Evolutionary conservation across 2,329 filamentous ascomycete genomes (phyloP).

Genomic region (Thielaviopsis punctulata): DNA sequence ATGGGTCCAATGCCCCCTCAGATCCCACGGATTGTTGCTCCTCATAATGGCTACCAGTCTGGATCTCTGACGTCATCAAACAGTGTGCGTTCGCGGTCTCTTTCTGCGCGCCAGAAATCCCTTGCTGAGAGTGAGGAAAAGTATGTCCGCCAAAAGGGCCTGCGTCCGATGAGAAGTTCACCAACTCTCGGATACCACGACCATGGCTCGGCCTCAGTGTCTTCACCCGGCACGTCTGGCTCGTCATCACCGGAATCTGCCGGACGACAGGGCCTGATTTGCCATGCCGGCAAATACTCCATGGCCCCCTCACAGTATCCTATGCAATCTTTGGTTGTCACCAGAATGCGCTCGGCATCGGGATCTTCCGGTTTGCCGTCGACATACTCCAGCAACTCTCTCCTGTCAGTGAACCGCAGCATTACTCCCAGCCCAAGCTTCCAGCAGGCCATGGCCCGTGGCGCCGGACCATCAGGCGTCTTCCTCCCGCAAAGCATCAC

Average conservation of each 20-base stretch:
- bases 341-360: not conserved
- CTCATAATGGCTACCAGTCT: slow-evolving; percentile 2
- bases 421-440: slow-evolving; percentile 8
- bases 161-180: slow-evolving; percentile 8
- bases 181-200: slow-evolving; percentile 9
- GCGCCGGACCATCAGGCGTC: slow-evolving; percentile 11
- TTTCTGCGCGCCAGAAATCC: not conserved
- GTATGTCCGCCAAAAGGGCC: not conserved
- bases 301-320: not conserved
- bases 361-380: not conserved
- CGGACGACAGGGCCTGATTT: not conserved
- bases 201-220: slow-evolving; percentile 7
- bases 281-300: not conserved
- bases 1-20: not conserved
- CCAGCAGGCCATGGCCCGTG: slow-evolving; percentile 10
- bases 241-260: slow-evolving; percentile 3
- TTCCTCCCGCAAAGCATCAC: slow-evolving; percentile 9
- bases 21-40: slow-evolving; percentile 6
- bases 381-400: slow-evolving; percentile 4
- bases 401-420: not conserved
- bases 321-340: not conserved
- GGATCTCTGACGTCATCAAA: slow-evolving; percentile 3
- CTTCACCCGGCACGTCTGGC: slow-evolving; percentile 4
- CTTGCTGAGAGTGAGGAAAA: not conserved
- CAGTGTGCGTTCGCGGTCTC: not conserved